A percentile compares a stretch with the other conserved stretches of the same genome.
These are phyloP conservation scores for Dunaliella primolecta DNA, from an alignment of 139 green algal genomes.

Conservation along the genomic window DNA sequence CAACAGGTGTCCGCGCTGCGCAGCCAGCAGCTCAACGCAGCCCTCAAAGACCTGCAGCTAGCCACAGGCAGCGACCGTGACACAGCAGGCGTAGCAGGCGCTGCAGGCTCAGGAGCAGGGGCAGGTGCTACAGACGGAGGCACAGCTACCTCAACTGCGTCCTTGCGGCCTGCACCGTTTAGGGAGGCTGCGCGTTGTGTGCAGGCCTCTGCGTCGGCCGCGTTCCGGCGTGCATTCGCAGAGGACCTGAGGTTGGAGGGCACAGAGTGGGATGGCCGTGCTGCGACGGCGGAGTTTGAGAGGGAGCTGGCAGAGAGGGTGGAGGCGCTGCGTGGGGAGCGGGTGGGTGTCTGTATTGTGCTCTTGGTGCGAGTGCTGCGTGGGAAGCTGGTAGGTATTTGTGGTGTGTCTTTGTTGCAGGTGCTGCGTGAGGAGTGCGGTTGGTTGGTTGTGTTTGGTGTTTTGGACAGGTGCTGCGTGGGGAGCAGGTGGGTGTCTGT, in stretches of 20 bases:
- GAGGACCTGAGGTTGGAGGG: slow-evolving; percentile 23
- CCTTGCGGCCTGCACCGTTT: slow-evolving; percentile 6
- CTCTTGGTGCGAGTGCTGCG: too few relatives aligned
- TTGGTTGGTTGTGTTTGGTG: too few relatives aligned
- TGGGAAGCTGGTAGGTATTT: too few relatives aligned
- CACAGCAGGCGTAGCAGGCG: too few relatives aligned
- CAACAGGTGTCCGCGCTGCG: slow-evolving; percentile 14
- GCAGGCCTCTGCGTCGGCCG: not conserved
- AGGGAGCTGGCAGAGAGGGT: slow-evolving; percentile 22
- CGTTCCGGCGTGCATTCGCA: slow-evolving; percentile 13
- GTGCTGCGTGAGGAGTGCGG: too few relatives aligned
- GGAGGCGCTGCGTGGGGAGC: not conserved
- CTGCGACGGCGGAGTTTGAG: not conserved
- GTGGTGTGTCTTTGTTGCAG: too few relatives aligned
- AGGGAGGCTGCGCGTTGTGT: not conserved
- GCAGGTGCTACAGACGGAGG: too few relatives aligned
- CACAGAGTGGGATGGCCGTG: slow-evolving; percentile 30
- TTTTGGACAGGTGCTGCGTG: too few relatives aligned
- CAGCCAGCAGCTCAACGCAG: not conserved
- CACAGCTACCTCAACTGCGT: not conserved
- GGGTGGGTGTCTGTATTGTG: not conserved
- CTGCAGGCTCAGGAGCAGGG: not conserved
- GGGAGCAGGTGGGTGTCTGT: too few relatives aligned
- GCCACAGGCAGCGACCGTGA: not conserved
- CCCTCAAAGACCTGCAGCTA: not conserved